Base-by-base conservation (phyloP, 345 rosid species). In the Hibiscus mutabilis region DNA sequence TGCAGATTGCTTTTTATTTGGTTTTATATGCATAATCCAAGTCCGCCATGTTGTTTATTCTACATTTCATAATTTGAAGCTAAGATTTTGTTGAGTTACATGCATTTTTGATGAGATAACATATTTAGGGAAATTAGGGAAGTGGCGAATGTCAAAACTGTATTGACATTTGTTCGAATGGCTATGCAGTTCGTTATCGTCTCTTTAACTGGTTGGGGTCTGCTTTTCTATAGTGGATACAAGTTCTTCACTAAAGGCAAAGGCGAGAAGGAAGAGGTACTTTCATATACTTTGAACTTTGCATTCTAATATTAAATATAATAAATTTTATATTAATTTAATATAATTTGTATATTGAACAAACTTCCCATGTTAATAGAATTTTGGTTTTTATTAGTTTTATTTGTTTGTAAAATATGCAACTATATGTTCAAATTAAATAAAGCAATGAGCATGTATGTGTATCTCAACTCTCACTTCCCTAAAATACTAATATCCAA, bases 131-230 rank as follows among this genome's bases (percentile, higher is more conserved):
- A 63, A 18, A 65, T 13, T 65, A 44, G 33, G 16, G 73, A 47
- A 46, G 25, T 2, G 16, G 11, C 51, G 3, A 71, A 51, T 24
- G 2, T 55, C n/a, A 16, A 42, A 63, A n/a, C 8, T 71, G 22
- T 59, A n/a, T 69, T 74, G 55, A 66, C 29, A 40, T 22, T 16
- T 37, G 62, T 8, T 55, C 21, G 27, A 68, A 29, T 22, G 69
- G 9, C 62, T 75, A 29, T 76, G 81, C 88, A 89, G 92, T 89
- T 87, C 77, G 92, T 89, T 65, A 82, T 89, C 18, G 82, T 85
- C 55, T 89, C 92, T 15, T 79, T 87, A 14, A 73, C 92, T 56
- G 92, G 90, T 13, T 87, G 92, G 91, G 91, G 87, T 55, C 65
- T 82, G 46, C 76, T 85, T 61, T 18, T 86, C 84, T 85, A 40